Conservation (phyloP, 2,329 filamentous ascomycete genomes). For the Pseudogymnoascus sp. region DNA sequence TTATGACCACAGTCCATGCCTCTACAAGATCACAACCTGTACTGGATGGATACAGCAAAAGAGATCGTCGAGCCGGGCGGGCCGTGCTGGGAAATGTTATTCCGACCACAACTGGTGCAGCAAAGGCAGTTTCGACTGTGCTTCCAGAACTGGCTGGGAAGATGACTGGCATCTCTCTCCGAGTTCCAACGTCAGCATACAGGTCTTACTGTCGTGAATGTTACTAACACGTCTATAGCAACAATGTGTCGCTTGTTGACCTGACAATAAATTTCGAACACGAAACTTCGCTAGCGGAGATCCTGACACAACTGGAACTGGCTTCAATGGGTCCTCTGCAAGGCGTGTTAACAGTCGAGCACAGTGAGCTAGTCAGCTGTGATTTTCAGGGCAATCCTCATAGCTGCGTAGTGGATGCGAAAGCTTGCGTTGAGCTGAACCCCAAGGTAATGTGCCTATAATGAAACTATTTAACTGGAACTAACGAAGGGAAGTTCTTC, state of each 20-base stretch:
- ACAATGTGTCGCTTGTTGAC: constrained; percentile 17
- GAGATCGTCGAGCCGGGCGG: constrained; percentile 30
- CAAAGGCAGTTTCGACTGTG: constrained; percentile 16
- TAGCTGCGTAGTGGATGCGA: constrained; percentile 16
- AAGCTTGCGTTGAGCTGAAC: constrained; percentile 16
- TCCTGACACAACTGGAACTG: constrained; percentile 7
- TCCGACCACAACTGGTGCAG: constrained; percentile 19
- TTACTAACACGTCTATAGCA: constrained; percentile 8
- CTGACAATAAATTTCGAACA: constrained; percentile 15
- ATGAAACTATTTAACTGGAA: background rate
- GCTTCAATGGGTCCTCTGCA: constrained; percentile 10
- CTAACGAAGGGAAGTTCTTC: constrained; percentile 16
- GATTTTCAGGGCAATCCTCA: constrained; percentile 17
- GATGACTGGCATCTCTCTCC: constrained; percentile 17
- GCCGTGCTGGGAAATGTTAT: constrained; percentile 14
- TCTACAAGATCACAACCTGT: constrained; percentile 31
- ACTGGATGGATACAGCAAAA: constrained; percentile 33
- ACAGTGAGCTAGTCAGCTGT: constrained; percentile 15
- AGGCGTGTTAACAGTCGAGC: constrained; percentile 14
- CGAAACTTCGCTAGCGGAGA: constrained; percentile 12
- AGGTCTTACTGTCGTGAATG: background rate
- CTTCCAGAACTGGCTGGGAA: constrained; percentile 16
- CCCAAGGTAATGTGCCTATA: background rate
- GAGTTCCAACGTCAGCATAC: constrained; percentile 16
- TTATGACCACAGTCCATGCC: constrained; percentile 29